A percentile compares a stretch with the other conserved stretches of the same genome.
These are phyloP conservation scores for Sporobolomyces phaffii DNA, from an alignment of 768 basidiomycete species.

Conservation along the genomic window DNA sequence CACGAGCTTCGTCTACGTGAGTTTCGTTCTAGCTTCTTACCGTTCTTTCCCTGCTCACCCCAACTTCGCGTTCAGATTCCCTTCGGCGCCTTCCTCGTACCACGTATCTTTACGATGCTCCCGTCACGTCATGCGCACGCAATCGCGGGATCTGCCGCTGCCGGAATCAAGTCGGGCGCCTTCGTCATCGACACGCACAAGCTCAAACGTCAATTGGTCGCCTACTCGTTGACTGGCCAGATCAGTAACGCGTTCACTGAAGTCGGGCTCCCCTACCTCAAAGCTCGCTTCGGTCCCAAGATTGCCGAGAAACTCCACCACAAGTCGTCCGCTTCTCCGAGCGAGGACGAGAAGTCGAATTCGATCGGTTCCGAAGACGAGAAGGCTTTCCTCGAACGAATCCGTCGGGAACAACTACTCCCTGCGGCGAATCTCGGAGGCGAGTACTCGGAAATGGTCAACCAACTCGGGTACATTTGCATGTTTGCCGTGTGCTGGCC, in stretches of 20 bases:
- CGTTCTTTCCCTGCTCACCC: no score
- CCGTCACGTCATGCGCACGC: slow-evolving; percentile 20
- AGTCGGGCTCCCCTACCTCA: slow-evolving; percentile 30
- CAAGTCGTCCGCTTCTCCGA: slow-evolving; percentile 9
- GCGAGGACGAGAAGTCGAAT: slow-evolving; percentile 55
- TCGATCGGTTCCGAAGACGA: slow-evolving; percentile 54
- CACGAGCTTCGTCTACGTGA: slow-evolving; percentile 83
- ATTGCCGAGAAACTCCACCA: slow-evolving; percentile 31
- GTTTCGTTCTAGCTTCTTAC: no score
- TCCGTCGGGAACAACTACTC: slow-evolving; percentile 68
- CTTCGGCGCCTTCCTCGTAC: slow-evolving; percentile 39
- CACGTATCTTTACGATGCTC: slow-evolving; percentile 29
- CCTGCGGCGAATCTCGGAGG: slow-evolving; percentile 73
- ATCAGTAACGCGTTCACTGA: slow-evolving; percentile 62
- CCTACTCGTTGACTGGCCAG: slow-evolving; percentile 62
- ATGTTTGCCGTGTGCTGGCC: slow-evolving; percentile 95
- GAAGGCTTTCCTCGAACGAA: slow-evolving; percentile 68
- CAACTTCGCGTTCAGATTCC: slow-evolving; percentile 53
- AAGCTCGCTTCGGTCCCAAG: slow-evolving; percentile 16
- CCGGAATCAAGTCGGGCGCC: slow-evolving; percentile 56
- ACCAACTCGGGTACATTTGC: slow-evolving; percentile 66
- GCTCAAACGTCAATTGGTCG: slow-evolving; percentile 86
- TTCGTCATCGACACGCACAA: slow-evolving; percentile 54
- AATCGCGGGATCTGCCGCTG: slow-evolving; percentile 4
- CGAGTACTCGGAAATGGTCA: slow-evolving; percentile 90